These are phyloP conservation scores for Microstroma glucosiphilum DNA, from an alignment of 1,284 basidiomycete species.

Conservation along the genomic window DNA sequence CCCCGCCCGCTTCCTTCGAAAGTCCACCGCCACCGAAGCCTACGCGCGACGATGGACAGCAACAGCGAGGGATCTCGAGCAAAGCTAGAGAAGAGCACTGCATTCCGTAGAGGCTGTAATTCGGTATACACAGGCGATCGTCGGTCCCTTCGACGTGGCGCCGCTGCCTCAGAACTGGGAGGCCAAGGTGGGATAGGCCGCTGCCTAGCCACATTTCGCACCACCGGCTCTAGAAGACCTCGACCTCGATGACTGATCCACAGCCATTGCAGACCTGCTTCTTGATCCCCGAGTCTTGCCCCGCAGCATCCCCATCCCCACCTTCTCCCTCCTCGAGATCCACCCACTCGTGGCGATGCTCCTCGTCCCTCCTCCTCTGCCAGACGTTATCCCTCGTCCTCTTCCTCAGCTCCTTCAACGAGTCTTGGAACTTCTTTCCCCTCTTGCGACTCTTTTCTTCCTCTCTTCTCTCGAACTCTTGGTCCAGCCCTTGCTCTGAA, in stretches of 20 bases:
- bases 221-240: conserved; percentile 22
- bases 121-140: too few species aligned
- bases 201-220: too few species aligned
- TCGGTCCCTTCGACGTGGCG: too few species aligned
- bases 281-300: conserved; percentile 17
- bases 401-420: conserved; percentile 36
- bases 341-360: conserved; percentile 41
- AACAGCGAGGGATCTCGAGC: too few species aligned
- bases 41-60: too few species aligned
- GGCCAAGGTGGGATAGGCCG: too few species aligned
- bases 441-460: conserved; percentile 83
- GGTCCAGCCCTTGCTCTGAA: conserved; percentile 79
- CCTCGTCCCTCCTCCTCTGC: conserved; percentile 39
- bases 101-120: too few species aligned
- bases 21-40: too few species aligned
- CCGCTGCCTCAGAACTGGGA: too few species aligned
- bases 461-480: conserved; percentile 73
- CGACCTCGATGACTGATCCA: conserved; percentile 35
- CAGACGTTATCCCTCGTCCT: conserved; percentile 42
- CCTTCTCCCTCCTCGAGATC: conserved; percentile 18
- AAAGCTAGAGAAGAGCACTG: too few species aligned
- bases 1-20: too few species aligned
- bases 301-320: conserved; percentile 20
- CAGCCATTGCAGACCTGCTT: conserved; percentile 32
- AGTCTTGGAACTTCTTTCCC: conserved; percentile 64